These are phyloP conservation scores for Citrus hindsii DNA, from an alignment of 345 rosid species.

Conservation along the genomic window DNA sequence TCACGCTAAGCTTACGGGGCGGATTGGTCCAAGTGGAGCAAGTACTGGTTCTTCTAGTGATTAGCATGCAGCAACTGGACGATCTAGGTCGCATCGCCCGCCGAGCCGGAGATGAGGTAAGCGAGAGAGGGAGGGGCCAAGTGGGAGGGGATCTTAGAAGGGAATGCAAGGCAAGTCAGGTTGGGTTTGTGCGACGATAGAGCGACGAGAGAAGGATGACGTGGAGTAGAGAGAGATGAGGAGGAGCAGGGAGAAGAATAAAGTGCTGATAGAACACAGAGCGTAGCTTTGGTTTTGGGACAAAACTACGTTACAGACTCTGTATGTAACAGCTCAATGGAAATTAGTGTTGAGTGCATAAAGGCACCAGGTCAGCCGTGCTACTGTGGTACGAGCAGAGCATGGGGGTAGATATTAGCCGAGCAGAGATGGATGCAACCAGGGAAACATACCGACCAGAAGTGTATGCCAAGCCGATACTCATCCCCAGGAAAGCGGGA, in stretches of 20 bases:
- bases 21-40: no score
- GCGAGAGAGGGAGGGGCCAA: slow-evolving; percentile 72
- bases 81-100: slow-evolving; percentile 57
- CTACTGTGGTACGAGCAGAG: no score
- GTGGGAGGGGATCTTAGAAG: slow-evolving; percentile 44
- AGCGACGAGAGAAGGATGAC: slow-evolving; percentile 10
- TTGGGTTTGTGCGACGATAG: slow-evolving; percentile 2
- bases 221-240: slow-evolving; percentile 44
- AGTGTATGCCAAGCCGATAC: no score
- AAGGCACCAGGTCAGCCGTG: no score
- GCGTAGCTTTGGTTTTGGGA: slow-evolving; percentile 38
- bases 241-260: slow-evolving; percentile 65
- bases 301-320: no score
- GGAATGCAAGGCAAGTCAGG: slow-evolving; percentile 43
- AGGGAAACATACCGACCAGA: no score
- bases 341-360: no score
- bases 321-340: no score
- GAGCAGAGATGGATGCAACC: no score
- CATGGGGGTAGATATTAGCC: no score
- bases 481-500: no score
- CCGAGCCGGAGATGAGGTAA: slow-evolving; percentile 70
- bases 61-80: slow-evolving; percentile 80
- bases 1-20: no score
- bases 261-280: slow-evolving; percentile 50
- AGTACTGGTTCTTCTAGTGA: slow-evolving; percentile 75